Evolutionary conservation across 129 eudicot genomes (phyloP), one percentile per base, ranked within the genome.

Genomic region (Helianthus tuberosus): DNA sequence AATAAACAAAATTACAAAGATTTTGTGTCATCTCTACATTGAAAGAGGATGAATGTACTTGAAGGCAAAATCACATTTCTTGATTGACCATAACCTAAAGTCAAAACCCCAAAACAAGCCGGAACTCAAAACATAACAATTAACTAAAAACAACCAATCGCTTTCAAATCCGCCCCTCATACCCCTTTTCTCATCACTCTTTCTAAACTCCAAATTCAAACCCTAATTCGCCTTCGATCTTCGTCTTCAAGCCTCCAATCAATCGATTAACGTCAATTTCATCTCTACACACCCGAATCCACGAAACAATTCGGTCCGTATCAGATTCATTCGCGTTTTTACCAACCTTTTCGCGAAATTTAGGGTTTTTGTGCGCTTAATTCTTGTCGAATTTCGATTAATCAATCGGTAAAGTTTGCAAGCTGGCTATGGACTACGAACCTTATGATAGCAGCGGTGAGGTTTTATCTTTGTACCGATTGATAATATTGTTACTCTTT

Each of bases 401-500:
- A 46, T 10, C 17, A 11, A 57, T 52, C 52, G 50, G 64, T 62
- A 49, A 49, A 8, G 46, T 54, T 78, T 69, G 16, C 79, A 77
- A 84, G 73, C 89, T 84, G 92, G 96, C 84, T 73, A 91, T 91
- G 97, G 96, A 88, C 54, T 91, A 91, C 85, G 89, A 78, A 61
- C 84, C 88, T 9, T 86, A 43, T 66, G 97, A 88, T 69, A 88
- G 96, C 81, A 88, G 97, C 54, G 97, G 97, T 91, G 78, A 88
- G 88, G 66, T 69, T n/a, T 11, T 68, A 14, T 11, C 64, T 66
- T 20, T 75, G 1, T 65, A 20, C 32, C 46, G 44, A 48, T 52
- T 14, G 48, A 8, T 50, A 6, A 20, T 44, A 10, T 43, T 17
- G 15, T 43, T 17, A 17, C 64, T 46, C 25, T 35, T 17, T 74